Base-by-base conservation (phyloP, 148 eudicot species). In the Bassia scoparia region DNA sequence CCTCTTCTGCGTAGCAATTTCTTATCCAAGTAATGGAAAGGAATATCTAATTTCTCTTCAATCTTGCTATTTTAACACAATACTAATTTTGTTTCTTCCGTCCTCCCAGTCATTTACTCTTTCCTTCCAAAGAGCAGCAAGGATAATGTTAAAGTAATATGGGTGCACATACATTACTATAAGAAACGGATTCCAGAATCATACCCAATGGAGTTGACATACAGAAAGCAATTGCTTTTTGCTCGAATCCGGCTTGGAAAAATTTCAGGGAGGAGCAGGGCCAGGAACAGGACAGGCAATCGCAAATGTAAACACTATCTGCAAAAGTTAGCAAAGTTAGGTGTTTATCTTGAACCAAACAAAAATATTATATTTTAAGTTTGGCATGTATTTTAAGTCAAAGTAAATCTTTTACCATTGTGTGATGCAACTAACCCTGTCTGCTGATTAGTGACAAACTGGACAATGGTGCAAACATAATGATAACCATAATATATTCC, bases 141-240 rank as follows among this genome's bases (percentile, higher is more conserved):
- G 66, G 38, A 7, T 27, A 37, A 17, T 24, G n/a, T 55, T 3
- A 12, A 4, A 20, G 37, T 2, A 17, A 27, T 14, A 76, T 55
- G 31, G 69, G 61, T 69, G 52, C 24, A 14, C n/a, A 17, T 24
- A 26, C 67, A 61, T 69, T 30, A n/a, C 67, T 72, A 44, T 46
- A 33, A 4, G 21, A 29, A 56, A 26, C 50, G 44, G 17, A 43
- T 10, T 15, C 44, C 50, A 69, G 59, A 67, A 46, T 63, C 81
- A 72, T 91, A 89, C n/a, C 97, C 98, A 91, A 81, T 94, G 97
- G 61, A 93, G n/a, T 91, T 29, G 96, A 88, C 98, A 91, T 86
- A 76, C 98, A 94, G 78, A 94, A 86, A 52, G 98, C 95, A 92
- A 94, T 87, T 58, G 97, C 98, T 83, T 94, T n/a, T 94, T 65